A percentile compares a stretch with the other conserved stretches of the same genome.
These are phyloP conservation scores for Geoglossum cookeanum DNA, from an alignment of 2,329 filamentous ascomycete genomes.

Conservation along the genomic window DNA sequence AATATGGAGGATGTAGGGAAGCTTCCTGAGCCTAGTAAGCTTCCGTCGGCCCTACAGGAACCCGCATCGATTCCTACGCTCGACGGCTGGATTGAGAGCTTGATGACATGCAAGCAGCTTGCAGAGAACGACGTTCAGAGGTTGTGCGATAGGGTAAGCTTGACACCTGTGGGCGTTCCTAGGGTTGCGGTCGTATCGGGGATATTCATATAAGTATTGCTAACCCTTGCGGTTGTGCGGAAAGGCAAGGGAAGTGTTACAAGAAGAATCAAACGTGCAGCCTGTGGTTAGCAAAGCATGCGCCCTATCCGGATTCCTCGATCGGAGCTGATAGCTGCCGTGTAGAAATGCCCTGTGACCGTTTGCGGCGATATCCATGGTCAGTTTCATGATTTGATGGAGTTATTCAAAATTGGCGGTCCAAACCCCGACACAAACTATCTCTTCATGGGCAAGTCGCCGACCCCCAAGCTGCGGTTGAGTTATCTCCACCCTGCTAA, in stretches of 20 bases:
- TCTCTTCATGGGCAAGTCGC: constrained; percentile 77
- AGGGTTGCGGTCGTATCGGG: not conserved
- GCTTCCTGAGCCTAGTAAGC: constrained; percentile 56
- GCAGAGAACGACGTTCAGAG: constrained; percentile 86
- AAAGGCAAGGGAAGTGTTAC: constrained; percentile 84
- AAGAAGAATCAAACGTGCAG: constrained; percentile 97
- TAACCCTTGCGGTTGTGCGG: constrained; percentile 6
- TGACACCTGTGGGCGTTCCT: constrained; percentile 4
- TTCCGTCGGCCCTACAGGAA: constrained; percentile 55
- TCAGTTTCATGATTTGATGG: constrained; percentile 98
- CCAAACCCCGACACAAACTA: constrained; percentile 98
- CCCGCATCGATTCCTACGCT: constrained; percentile 80
- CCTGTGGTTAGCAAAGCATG: constrained; percentile 56
- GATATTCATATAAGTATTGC: constrained; percentile 9
- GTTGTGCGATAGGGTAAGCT: constrained; percentile 84
- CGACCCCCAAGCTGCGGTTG: not conserved
- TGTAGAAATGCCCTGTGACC: constrained; percentile 89
- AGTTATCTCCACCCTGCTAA: constrained; percentile 6
- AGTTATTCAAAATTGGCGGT: constrained; percentile 96
- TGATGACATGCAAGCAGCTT: constrained; percentile 98
- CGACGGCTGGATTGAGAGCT: constrained; percentile 94
- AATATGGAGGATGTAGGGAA: constrained; percentile 98
- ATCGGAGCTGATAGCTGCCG: not conserved
- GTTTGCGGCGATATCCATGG: constrained; percentile 98
- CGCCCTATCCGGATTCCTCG: not conserved